Conservation (phyloP, 805 yeast species). For the Zygotorulaspora chibaensis region DNA sequence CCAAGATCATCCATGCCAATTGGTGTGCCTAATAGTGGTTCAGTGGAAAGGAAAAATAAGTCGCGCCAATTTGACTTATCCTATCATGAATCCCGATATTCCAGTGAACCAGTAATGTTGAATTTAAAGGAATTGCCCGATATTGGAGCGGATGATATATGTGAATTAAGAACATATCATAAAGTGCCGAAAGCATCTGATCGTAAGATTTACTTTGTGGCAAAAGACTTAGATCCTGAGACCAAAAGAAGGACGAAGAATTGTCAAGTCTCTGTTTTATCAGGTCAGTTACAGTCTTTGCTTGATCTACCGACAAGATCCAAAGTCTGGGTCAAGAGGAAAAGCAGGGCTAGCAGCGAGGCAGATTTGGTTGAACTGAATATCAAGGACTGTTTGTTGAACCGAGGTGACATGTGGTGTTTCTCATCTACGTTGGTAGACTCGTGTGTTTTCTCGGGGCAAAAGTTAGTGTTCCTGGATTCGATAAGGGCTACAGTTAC, state of each 20-base stretch:
- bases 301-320: constrained; percentile 67
- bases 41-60: constrained; percentile 6
- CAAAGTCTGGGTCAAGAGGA: constrained; percentile 53
- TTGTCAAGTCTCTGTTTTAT: constrained; percentile 50
- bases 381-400: constrained; percentile 71
- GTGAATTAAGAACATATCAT: constrained; percentile 55
- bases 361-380: constrained; percentile 81
- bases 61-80: constrained; percentile 24
- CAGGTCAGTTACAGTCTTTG: constrained; percentile 54
- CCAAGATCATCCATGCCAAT: background rate
- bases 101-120: constrained; percentile 55
- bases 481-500: constrained; percentile 61
- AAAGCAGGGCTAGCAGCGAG: constrained; percentile 46
- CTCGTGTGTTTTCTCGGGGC: constrained; percentile 62
- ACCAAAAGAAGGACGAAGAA: constrained; percentile 29
- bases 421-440: constrained; percentile 58
- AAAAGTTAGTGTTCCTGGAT: constrained; percentile 58
- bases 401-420: constrained; percentile 93
- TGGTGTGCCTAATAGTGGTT: background rate
- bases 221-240: constrained; percentile 23
- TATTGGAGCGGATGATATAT: constrained; percentile 68
- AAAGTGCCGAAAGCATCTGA: constrained; percentile 22
- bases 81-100: constrained; percentile 64
- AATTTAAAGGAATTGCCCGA: constrained; percentile 59
- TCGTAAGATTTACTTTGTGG: constrained; percentile 17